Conservation (phyloP, 2,329 filamentous ascomycete species). For the Talaromyces albobiverticillius region DNA sequence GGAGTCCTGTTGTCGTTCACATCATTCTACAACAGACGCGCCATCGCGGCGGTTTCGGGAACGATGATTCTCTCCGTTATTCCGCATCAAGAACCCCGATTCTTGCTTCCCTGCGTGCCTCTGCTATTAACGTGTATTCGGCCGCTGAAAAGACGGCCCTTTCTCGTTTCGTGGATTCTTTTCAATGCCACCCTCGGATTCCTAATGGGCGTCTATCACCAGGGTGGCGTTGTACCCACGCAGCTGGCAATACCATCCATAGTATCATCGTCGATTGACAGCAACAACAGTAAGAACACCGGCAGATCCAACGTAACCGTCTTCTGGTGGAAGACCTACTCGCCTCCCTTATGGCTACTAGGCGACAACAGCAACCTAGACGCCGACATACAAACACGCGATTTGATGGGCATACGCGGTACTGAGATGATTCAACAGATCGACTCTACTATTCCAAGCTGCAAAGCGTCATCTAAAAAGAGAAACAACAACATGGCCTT, state of each 20-base stretch:
- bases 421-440: conserved; percentile 39
- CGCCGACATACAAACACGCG: conserved; percentile 39
- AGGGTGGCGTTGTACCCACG: conserved; percentile 51
- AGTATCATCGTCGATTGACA: conserved; percentile 22
- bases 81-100: conserved; percentile 53
- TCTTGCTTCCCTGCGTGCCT: conserved; percentile 51
- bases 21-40: conserved; percentile 38
- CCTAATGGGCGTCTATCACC: conserved; percentile 54
- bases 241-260: conserved; percentile 46
- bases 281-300: neutral
- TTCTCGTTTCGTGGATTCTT: conserved; percentile 45
- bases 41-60: conserved; percentile 43
- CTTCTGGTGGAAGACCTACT: conserved; percentile 57
- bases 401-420: conserved; percentile 49
- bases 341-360: conserved; percentile 51
- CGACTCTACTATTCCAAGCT: conserved; percentile 31
- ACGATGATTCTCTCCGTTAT: conserved; percentile 44
- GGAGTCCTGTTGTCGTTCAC: conserved; percentile 19
- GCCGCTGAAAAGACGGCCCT: conserved; percentile 38
- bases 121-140: conserved; percentile 50
- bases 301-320: conserved; percentile 32
- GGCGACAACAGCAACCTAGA: conserved; percentile 33
- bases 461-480: conserved; percentile 14
- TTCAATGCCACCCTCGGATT: conserved; percentile 50
- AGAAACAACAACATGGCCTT: conserved; percentile 29